These are phyloP conservation scores for Scleroderma bovista DNA, from an alignment of 768 basidiomycete genomes.

Conservation along the genomic window DNA sequence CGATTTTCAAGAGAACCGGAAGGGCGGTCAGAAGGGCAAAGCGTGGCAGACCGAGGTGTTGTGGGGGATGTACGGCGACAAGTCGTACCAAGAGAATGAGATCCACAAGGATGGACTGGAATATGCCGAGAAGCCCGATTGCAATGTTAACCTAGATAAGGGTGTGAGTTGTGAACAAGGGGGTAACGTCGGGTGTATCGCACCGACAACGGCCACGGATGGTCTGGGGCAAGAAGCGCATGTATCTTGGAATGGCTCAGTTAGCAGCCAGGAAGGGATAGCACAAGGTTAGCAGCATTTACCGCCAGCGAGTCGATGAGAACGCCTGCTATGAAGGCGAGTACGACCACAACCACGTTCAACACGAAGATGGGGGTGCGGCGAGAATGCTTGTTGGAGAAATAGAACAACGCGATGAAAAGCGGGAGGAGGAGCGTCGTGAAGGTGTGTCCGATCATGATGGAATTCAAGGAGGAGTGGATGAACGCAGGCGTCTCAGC, in stretches of 20 bases:
- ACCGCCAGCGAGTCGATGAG: slow-evolving; percentile 19
- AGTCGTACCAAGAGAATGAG: slow-evolving; percentile 25
- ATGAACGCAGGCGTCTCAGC: too few species aligned
- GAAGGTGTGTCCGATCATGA: slow-evolving; percentile 28
- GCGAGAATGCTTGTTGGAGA: slow-evolving; percentile 21
- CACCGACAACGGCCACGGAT: slow-evolving; percentile 14
- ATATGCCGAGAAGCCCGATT: slow-evolving; percentile 26
- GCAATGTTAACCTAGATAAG: slow-evolving; percentile 17
- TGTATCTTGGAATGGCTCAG: slow-evolving; percentile 17
- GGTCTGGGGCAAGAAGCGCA: slow-evolving; percentile 17
- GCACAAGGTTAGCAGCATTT: not conserved
- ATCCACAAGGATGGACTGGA: slow-evolving; percentile 27
- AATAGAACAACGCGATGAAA: slow-evolving; percentile 26
- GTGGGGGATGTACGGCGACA: slow-evolving; percentile 20
- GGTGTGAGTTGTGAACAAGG: not conserved
- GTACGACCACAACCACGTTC: slow-evolving; percentile 17
- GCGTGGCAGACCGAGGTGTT: slow-evolving; percentile 7
- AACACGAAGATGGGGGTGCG: slow-evolving; percentile 24
- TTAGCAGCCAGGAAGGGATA: not conserved
- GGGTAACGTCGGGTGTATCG: not conserved
- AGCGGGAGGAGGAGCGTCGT: slow-evolving; percentile 27
- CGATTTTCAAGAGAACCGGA: slow-evolving; percentile 25
- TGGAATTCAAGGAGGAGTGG: slow-evolving; percentile 15
- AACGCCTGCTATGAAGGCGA: slow-evolving; percentile 17
- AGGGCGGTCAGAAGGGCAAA: slow-evolving; percentile 17